Evolutionary conservation across 139 green algal species (phyloP), one percentile per base, ranked within the genome.

Genomic region (Coelastrella sp.): DNA sequence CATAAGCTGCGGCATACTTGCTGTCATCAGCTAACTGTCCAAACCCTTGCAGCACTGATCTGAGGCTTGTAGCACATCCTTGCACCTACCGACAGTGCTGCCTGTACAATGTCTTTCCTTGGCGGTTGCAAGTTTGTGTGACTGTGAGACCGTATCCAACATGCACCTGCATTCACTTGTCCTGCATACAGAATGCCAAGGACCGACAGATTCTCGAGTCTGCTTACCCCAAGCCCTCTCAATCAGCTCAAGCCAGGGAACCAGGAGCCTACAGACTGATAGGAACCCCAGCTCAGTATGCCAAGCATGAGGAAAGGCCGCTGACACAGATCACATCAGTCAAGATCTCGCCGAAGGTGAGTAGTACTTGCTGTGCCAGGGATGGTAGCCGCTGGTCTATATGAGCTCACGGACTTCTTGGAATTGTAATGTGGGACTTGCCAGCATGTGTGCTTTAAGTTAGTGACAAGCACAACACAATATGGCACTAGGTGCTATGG

Each of bases 151-250:
- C 45, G 11, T 21, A 53, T 8, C 45, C 45, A 53, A 57, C 11
- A 57, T 5, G 57, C n/a, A 19, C 57, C 57, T 19, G 27, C 15
- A 13, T 13, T 57, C 45, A 13, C 11, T 34, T 19, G 19, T 64
- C 19, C 21, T 64, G n/a, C 0, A 8, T 32, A 32, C 21, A 85
- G 79, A 64, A 64, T 35, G 69, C 64, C 64, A 79, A 68, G 7
- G 79, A 85, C 34, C 34, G 34, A 8, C 45, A 78, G 3, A 40
- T 85, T 3, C 21, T 85, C 21, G 19, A 48, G 7, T 72, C 64
- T 2, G 34, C 79, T 9, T 57, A 51, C 30, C n/a, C 66, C 23
- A 85, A 85, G 64, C 41, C 66, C 5, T 68, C 79, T 34, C 38
- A 17, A 17, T 27, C 40, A 21, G 62, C 62, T 6, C 71, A 79